Conservation (phyloP, 2,329 filamentous ascomycete genomes). For the Fusarium keratoplasticum region DNA sequence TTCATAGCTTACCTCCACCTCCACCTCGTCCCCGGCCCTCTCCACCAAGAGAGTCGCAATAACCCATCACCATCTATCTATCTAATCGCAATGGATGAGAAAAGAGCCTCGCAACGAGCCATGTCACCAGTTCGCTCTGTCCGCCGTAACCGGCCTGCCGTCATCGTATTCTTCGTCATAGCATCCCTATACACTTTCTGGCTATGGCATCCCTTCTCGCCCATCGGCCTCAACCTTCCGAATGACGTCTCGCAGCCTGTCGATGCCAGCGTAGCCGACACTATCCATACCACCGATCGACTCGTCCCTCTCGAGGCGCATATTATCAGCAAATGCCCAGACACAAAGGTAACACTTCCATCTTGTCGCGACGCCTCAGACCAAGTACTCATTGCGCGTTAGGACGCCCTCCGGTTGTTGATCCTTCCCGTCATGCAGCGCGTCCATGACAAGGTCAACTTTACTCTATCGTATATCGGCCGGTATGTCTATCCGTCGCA, state of each 20-base stretch:
- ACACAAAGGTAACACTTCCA: constrained; percentile 70
- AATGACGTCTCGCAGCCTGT: not conserved
- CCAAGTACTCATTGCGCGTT: constrained; percentile 20
- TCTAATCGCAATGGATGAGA: constrained; percentile 48
- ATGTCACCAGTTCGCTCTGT: constrained; percentile 38
- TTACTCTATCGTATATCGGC: constrained; percentile 91
- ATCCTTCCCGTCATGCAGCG: constrained; percentile 89
- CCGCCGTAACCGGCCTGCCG: constrained; percentile 41
- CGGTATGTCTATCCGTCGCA: constrained; percentile 59
- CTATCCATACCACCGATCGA: constrained; percentile 17
- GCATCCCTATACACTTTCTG: constrained; percentile 43
- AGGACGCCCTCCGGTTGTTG: constrained; percentile 82
- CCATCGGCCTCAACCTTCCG: constrained; percentile 4
- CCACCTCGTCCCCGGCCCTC: constrained; percentile 5
- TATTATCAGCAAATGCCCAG: constrained; percentile 97
- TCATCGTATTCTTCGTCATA: constrained; percentile 41
- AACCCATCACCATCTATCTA: constrained; percentile 2
- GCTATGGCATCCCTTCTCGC: constrained; percentile 41
- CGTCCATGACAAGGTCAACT: constrained; percentile 86
- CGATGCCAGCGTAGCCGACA: not conserved
- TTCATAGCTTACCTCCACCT: constrained; percentile 18
- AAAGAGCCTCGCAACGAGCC: constrained; percentile 34
- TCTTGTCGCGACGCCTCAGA: not conserved
- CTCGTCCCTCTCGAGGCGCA: constrained; percentile 88
- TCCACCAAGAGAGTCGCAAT: constrained; percentile 6